These are phyloP conservation scores for Symbiodinium pilosum DNA, from an alignment of 73 alveolate genomes.

Conservation along the genomic window DNA sequence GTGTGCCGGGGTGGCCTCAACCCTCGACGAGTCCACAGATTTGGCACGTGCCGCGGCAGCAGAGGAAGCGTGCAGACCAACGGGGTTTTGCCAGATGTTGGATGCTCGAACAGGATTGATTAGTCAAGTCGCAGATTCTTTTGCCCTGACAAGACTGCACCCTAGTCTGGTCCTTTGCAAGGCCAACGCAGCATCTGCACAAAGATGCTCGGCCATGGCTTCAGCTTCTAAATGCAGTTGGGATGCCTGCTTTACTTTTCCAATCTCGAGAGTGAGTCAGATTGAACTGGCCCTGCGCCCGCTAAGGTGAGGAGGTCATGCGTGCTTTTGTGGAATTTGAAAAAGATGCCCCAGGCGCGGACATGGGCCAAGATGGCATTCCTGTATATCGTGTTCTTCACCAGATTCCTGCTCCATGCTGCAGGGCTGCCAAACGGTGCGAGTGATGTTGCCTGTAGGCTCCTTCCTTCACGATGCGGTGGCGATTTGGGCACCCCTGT, in stretches of 20 bases:
- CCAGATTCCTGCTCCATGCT: too few species aligned
- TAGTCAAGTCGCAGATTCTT: too few species aligned
- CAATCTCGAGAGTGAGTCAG: too few species aligned
- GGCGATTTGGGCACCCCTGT: conserved; percentile 63
- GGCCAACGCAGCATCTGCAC: conserved; percentile 10
- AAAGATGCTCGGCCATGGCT: background rate
- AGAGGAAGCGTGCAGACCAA: background rate
- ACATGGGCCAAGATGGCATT: too few species aligned
- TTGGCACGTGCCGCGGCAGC: background rate
- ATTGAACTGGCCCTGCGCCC: too few species aligned
- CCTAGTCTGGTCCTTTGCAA: background rate
- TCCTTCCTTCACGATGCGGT: conserved; percentile 45
- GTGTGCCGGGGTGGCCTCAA: background rate
- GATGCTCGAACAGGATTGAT: too few species aligned
- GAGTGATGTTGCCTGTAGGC: background rate
- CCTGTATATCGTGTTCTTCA: too few species aligned
- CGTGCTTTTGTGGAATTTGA: conserved; percentile 22
- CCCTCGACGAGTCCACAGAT: background rate
- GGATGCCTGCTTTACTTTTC: too few species aligned
- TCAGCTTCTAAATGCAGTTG: too few species aligned
- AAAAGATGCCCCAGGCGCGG: conserved; percentile 11
- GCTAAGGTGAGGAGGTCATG: conserved; percentile 39
- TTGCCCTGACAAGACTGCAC: too few species aligned
- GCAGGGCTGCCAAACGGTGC: background rate
- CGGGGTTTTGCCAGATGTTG: too few species aligned